Conservation (phyloP, 176 grass and related monocot genomes). For the Zizania latifolia region DNA sequence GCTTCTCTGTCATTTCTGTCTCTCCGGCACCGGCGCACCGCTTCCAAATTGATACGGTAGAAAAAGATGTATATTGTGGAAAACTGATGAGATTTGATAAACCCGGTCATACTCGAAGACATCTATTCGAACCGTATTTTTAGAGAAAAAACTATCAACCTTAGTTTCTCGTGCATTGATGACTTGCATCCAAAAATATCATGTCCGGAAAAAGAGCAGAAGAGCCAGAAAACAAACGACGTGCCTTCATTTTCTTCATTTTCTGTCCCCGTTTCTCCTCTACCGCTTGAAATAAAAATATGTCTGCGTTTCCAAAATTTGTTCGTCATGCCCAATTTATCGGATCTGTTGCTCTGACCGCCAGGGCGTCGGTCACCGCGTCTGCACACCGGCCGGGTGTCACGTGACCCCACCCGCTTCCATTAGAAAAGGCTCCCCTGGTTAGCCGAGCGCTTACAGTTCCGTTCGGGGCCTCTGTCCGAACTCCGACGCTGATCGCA, state of each 20-base stretch:
- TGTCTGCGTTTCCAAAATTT: constrained; percentile 26
- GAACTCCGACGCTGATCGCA: constrained; percentile 18
- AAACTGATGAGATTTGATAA: not conserved
- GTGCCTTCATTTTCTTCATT: constrained; percentile 33
- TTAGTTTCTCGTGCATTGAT: not conserved
- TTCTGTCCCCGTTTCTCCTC: constrained; percentile 10
- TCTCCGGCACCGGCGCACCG: not conserved
- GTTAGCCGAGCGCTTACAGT: not conserved
- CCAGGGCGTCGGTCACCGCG: too few relatives aligned
- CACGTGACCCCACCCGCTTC: constrained; percentile 7
- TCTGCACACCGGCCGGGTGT: not conserved
- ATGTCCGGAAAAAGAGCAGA: not conserved
- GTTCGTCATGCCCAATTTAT: constrained; percentile 24
- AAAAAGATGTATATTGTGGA: too few relatives aligned
- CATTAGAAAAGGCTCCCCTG: not conserved
- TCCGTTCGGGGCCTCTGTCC: constrained; percentile 20
- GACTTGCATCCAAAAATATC: constrained; percentile 26
- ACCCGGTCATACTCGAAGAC: not conserved
- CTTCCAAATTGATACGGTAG: too few relatives aligned
- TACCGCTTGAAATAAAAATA: constrained; percentile 17
- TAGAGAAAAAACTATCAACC: not conserved
- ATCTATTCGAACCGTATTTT: not conserved
- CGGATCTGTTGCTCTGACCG: constrained; percentile 30
- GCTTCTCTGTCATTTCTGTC: not conserved
- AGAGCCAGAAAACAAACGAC: constrained; percentile 5